Conservation (phyloP, 129 eudicot species). For the Saposhnikovia divaricata region DNA sequence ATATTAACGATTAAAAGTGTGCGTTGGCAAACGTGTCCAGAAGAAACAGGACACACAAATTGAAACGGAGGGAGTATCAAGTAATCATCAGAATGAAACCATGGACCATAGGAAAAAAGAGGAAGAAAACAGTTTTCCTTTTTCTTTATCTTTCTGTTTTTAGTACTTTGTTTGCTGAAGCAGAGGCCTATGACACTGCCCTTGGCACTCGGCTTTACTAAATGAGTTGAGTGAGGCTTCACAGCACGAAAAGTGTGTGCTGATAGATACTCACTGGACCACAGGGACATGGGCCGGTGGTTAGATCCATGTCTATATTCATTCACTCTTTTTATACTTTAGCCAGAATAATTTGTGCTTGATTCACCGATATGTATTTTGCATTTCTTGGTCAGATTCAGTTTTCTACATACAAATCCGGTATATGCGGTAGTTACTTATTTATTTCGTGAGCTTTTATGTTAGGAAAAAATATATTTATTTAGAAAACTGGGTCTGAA, state of each 20-base stretch:
- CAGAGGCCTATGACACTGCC: background rate
- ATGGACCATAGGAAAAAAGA: background rate
- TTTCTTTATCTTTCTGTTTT: background rate
- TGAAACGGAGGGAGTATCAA: too few relatives aligned
- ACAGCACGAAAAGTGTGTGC: background rate
- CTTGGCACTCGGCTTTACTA: background rate
- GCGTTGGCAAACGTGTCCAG: too few relatives aligned
- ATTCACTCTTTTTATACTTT: background rate
- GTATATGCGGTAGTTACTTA: too few relatives aligned
- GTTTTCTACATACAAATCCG: too few relatives aligned
- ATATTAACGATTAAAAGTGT: too few relatives aligned
- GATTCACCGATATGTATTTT: background rate
- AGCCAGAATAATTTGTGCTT: background rate
- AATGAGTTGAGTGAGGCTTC: background rate
- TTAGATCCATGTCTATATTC: background rate
- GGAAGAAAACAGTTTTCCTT: background rate
- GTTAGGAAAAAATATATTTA: too few relatives aligned
- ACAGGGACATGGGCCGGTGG: background rate
- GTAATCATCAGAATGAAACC: background rate
- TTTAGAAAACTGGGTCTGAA: too few relatives aligned
- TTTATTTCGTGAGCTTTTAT: too few relatives aligned
- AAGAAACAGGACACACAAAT: too few relatives aligned
- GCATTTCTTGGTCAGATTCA: background rate
- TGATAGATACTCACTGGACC: slow-evolving; percentile 1
- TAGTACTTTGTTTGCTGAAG: background rate